Conservation (phyloP, 345 rosid genomes). For the Rhodamnia argentea region DNA sequence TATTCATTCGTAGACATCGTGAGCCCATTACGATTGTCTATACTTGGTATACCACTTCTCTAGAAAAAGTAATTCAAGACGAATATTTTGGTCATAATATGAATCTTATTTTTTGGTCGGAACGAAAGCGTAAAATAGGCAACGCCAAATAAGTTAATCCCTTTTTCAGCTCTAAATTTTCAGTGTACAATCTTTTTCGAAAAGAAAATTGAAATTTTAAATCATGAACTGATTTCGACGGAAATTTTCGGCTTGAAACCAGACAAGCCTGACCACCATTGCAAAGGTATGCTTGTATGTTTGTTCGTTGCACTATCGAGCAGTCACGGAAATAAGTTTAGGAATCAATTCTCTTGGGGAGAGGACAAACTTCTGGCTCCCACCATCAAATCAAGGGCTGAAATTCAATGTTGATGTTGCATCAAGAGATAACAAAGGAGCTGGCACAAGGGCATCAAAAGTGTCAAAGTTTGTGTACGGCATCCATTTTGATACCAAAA, state of each 20-base stretch:
- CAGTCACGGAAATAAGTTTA: background rate
- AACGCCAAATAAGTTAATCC: background rate
- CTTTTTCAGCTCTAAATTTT: background rate
- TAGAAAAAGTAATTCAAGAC: background rate
- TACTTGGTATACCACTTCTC: background rate
- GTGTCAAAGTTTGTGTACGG: too few relatives aligned
- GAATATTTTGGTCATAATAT: background rate
- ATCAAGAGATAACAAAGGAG: background rate
- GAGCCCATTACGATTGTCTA: too few relatives aligned
- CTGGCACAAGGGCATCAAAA: too few relatives aligned
- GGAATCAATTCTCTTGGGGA: background rate
- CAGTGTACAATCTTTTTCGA: background rate
- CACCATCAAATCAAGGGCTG: background rate
- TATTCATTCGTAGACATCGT: too few relatives aligned
- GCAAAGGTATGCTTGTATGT: background rate
- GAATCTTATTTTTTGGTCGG: background rate
- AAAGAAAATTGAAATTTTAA: background rate
- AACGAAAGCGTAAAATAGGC: background rate
- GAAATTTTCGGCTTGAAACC: background rate
- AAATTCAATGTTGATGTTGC: background rate
- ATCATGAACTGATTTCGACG: background rate
- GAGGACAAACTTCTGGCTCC: background rate
- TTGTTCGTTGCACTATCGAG: background rate
- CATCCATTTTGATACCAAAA: too few relatives aligned
- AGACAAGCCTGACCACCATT: background rate